Conservation (phyloP, 257 asterid species). For the Solanum virginianum region DNA sequence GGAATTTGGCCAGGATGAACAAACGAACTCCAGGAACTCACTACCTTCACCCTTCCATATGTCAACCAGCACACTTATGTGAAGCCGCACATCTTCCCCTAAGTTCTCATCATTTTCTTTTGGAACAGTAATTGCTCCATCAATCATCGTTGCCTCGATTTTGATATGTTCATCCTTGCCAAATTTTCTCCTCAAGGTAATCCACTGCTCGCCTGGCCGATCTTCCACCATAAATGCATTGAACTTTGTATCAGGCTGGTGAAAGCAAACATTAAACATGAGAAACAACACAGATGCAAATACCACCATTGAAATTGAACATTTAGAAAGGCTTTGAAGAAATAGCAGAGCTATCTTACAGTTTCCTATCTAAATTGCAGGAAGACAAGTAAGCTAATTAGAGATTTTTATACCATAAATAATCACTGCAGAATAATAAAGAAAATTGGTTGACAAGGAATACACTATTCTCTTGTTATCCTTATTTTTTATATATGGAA, state of each 20-base stretch:
- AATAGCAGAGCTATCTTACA: not conserved
- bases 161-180: constrained; percentile 28
- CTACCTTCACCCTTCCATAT: constrained; percentile 33
- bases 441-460: not conserved
- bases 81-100: constrained; percentile 23
- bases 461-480: not conserved
- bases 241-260: constrained; percentile 23
- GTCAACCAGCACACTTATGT: constrained; percentile 42
- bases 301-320: not conserved
- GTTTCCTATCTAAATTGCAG: not conserved
- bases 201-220: constrained; percentile 43
- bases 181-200: constrained; percentile 26
- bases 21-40: constrained; percentile 34
- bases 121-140: constrained; percentile 16
- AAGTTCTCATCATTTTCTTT: constrained; percentile 16
- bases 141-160: constrained; percentile 56
- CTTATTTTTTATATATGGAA: not conserved
- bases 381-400: not conserved
- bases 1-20: constrained; percentile 50
- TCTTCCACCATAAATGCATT: constrained; percentile 33
- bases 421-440: not conserved
- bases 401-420: not conserved
- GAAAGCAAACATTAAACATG: not conserved
- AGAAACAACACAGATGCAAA: not conserved
- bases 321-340: not conserved